These are phyloP conservation scores for Stachybotrys elegans DNA, from an alignment of 2,329 filamentous ascomycete genomes.

Conservation along the genomic window DNA sequence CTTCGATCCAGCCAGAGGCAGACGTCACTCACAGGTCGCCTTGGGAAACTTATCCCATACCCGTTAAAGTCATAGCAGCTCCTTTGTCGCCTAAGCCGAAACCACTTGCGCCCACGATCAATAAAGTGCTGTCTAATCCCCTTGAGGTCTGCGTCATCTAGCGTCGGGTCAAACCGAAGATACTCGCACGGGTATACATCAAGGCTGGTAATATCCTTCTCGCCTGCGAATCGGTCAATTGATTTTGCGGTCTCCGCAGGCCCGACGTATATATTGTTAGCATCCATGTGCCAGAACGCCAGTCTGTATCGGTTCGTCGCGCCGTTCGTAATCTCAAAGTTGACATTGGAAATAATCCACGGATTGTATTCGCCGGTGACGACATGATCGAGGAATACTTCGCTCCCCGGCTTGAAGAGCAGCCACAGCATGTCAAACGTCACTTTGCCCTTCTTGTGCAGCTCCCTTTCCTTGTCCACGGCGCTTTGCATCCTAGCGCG, in stretches of 20 bases:
- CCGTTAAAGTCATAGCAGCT: slow-evolving; percentile 9
- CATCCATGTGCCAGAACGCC: not conserved
- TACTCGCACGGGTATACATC: slow-evolving; percentile 9
- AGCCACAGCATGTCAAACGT: slow-evolving; percentile 15
- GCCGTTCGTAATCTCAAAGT: not conserved
- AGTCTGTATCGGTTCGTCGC: not conserved
- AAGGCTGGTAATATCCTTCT: slow-evolving; percentile 8
- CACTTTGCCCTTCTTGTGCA: slow-evolving; percentile 6
- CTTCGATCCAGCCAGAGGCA: not conserved
- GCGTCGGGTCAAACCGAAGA: slow-evolving; percentile 1
- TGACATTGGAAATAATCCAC: not conserved
- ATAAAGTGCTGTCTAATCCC: slow-evolving; percentile 8
- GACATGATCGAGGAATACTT: slow-evolving; percentile 6
- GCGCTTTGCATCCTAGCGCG: slow-evolving; percentile 2
- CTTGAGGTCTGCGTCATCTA: not conserved
- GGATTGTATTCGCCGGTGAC: slow-evolving; percentile 7
- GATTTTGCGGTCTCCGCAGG: not conserved
- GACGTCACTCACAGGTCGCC: not conserved
- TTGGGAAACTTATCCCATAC: slow-evolving; percentile 2
- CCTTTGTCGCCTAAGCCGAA: slow-evolving; percentile 3
- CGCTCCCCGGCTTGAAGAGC: slow-evolving; percentile 9
- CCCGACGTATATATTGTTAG: slow-evolving; percentile 1
- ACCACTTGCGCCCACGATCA: slow-evolving; percentile 9
- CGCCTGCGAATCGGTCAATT: slow-evolving; percentile 6
- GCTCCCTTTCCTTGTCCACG: slow-evolving; percentile 8